phyloP scores from a whole-genome alignment of 2,329 filamentous ascomycete genomes.

The Colletotrichum viniferum region DNA sequence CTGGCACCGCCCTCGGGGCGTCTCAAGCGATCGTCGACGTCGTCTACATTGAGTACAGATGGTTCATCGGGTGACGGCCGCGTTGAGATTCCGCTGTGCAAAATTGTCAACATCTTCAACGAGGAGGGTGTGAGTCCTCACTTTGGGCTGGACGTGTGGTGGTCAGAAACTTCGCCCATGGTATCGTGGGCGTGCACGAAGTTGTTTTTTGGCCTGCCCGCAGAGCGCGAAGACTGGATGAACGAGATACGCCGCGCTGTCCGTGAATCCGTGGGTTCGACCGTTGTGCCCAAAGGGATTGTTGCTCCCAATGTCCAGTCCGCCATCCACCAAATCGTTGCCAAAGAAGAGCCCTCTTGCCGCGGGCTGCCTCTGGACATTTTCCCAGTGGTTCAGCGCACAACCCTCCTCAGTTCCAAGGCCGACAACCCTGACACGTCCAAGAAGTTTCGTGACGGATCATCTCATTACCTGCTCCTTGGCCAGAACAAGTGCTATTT shows the following conservation, averaged over 20 bases:
- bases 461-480: slow-evolving; percentile 59
- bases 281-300: slow-evolving; percentile 35
- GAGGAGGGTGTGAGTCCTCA: slow-evolving; percentile 54
- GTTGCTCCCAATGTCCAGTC: slow-evolving; percentile 52
- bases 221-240: slow-evolving; percentile 56
- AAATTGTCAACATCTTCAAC: slow-evolving; percentile 56
- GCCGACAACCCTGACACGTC: slow-evolving; percentile 44
- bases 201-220: slow-evolving; percentile 52
- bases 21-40: slow-evolving; percentile 27
- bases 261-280: slow-evolving; percentile 39
- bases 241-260: slow-evolving; percentile 48
- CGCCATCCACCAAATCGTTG: slow-evolving; percentile 51
- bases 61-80: slow-evolving; percentile 40
- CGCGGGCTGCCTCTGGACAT: slow-evolving; percentile 37
- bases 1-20: slow-evolving; percentile 30
- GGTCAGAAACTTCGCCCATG: slow-evolving; percentile 49
- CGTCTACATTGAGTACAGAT: slow-evolving; percentile 30
- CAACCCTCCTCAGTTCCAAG: slow-evolving; percentile 43
- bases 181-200: slow-evolving; percentile 52
- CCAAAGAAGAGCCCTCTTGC: slow-evolving; percentile 45
- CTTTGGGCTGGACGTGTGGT: slow-evolving; percentile 62
- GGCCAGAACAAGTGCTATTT: slow-evolving; percentile 59
- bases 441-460: slow-evolving; percentile 52
- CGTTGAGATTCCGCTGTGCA: slow-evolving; percentile 53
- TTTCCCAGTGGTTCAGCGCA: slow-evolving; percentile 58